phyloP scores from a whole-genome alignment of 768 basidiomycete genomes.

The Pleurotus cornucopiae region DNA sequence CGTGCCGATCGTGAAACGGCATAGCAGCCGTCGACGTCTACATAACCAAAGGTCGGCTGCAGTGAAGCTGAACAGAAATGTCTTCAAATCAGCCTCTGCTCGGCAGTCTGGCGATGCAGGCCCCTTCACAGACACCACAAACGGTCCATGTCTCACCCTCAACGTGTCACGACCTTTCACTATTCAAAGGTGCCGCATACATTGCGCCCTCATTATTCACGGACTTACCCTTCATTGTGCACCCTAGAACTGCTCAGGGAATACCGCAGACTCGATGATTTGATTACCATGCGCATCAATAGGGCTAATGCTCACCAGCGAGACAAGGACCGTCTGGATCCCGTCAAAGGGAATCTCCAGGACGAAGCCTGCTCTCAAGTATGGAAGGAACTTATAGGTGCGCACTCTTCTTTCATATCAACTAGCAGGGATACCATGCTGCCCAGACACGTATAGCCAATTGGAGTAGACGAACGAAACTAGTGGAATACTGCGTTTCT shows the following conservation, averaged over 20 bases:
- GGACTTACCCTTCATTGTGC: no score
- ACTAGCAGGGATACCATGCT: slow-evolving; percentile 16
- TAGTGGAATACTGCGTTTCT: slow-evolving; percentile 71
- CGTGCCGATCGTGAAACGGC: no score
- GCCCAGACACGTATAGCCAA: slow-evolving; percentile 31
- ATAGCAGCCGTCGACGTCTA: no score
- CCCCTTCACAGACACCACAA: slow-evolving; percentile 54
- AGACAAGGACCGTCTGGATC: slow-evolving; percentile 56
- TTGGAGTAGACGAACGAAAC: slow-evolving; percentile 71
- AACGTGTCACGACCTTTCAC: slow-evolving; percentile 69
- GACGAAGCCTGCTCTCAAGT: slow-evolving; percentile 72
- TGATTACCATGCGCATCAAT: slow-evolving; percentile 77
- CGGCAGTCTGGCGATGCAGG: slow-evolving; percentile 68
- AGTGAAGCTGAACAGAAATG: slow-evolving; percentile 17
- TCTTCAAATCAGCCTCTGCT: slow-evolving; percentile 43
- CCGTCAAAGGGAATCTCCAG: slow-evolving; percentile 50
- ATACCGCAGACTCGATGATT: slow-evolving; percentile 77
- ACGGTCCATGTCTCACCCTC: slow-evolving; percentile 67
- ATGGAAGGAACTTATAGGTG: slow-evolving; percentile 79
- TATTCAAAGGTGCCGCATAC: slow-evolving; percentile 63
- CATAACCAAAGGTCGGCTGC: no score
- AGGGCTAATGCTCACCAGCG: slow-evolving; percentile 72
- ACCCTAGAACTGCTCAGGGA: slow-evolving; percentile 71
- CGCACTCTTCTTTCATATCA: slow-evolving; percentile 22
- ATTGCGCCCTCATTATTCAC: background rate